Evolutionary conservation across 2,329 filamentous ascomycete species (phyloP).

Genomic region (Sarocladiaceae sp.): DNA sequence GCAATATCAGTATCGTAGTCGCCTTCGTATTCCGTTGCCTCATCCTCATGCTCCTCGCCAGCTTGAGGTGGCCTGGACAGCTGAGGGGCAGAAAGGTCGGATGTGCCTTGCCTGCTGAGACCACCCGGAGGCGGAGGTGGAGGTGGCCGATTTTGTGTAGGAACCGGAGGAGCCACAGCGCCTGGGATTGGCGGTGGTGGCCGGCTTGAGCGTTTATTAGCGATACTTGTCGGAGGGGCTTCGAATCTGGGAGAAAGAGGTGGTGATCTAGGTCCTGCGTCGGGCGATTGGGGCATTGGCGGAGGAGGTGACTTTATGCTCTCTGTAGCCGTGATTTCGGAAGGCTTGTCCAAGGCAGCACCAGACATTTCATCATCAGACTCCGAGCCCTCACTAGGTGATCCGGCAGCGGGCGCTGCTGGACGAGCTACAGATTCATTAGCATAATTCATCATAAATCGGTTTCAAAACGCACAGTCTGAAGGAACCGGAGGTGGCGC

Average conservation of each 20-base stretch:
- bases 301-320: constrained; percentile 38
- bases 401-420: constrained; percentile 46
- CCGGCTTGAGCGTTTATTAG: constrained; percentile 52
- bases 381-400: constrained; percentile 74
- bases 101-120: constrained; percentile 55
- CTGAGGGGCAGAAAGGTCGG: constrained; percentile 43
- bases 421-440: constrained; percentile 31
- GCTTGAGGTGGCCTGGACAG: constrained; percentile 38
- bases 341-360: constrained; percentile 37
- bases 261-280: constrained; percentile 24
- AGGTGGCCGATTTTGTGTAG: constrained; percentile 56
- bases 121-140: constrained; percentile 59
- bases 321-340: constrained; percentile 35
- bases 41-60: constrained; percentile 66
- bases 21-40: constrained; percentile 91
- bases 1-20: constrained; percentile 98
- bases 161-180: constrained; percentile 39
- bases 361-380: constrained; percentile 83
- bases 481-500: constrained; percentile 54
- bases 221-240: constrained; percentile 36
- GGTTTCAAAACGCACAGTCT: constrained; percentile 49
- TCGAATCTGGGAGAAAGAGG: constrained; percentile 31
- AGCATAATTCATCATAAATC: neutral
- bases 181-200: constrained; percentile 59
- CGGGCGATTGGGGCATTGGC: constrained; percentile 37